Conservation (phyloP, 306 rosid species). For the Quercus cerris region DNA sequence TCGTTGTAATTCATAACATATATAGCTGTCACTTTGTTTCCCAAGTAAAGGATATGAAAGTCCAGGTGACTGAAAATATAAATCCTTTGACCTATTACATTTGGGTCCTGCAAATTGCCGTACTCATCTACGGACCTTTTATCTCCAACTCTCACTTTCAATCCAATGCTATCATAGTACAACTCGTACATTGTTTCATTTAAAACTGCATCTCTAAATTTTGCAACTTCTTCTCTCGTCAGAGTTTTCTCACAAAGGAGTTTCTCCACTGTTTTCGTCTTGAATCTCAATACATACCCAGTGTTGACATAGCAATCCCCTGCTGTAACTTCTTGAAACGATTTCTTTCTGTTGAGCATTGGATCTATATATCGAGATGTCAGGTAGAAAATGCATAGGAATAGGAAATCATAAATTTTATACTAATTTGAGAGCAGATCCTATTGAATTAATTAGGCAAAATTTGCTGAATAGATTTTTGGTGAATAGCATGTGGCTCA, state of each 20-base stretch:
- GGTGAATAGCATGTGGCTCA: rapidly evolving
- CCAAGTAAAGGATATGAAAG: constrained; percentile 3
- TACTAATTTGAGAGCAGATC: no score
- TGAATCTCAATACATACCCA: constrained; percentile 14
- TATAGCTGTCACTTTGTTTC: constrained; percentile 1
- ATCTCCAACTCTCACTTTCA: constrained; percentile 1
- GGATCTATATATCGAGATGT: neutral
- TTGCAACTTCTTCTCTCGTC: no score
- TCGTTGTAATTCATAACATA: neutral
- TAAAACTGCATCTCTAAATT: no score
- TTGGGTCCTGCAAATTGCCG: neutral
- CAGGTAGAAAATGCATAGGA: no score
- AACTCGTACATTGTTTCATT: no score
- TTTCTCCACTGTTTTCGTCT: neutral
- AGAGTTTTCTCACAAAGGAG: constrained; percentile 8
- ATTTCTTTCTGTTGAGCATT: neutral
- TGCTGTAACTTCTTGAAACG: constrained; percentile 1
- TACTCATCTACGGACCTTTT: no score
- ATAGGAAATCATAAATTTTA: no score
- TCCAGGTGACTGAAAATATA: constrained; percentile 9
- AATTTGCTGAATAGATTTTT: no score
- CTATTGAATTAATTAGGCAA: no score
- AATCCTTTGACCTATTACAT: neutral
- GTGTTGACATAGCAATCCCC: constrained; percentile 22
- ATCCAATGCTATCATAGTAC: neutral